Base-by-base conservation (phyloP, 305 asterid species). In the Andrographis paniculata region DNA sequence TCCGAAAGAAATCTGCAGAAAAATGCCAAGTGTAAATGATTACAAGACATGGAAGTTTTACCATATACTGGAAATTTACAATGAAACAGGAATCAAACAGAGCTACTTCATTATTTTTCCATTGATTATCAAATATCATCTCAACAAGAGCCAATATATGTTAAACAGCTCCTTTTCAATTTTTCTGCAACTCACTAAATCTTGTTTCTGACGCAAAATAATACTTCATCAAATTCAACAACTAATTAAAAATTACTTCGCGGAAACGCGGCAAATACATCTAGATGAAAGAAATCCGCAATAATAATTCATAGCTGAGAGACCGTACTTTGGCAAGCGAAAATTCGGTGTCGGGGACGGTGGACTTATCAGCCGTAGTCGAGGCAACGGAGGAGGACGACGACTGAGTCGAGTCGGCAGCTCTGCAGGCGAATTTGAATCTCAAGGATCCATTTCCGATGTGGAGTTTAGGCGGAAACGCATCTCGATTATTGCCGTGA, bases 1-100 rank as follows among this genome's bases (percentile, higher is more conserved):
- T 44, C 98, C 98, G 41, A 91, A 91, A 19, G 98, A 86, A 62
- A 91, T 84, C 96, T 86, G 88, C 56, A 64, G 13, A 9, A 51
- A 1, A 36, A 50, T 18, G 36, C 17, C 22, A 21, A 24, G 45
- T 30, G 38, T 53, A 12, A 53, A 54, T 55, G 45, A 48, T 42
- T 20, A 15, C 21, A 31, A 52, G 43, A 14, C 20, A 46, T 22
- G 7, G 17, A 33, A 12, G 35, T 37, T 15, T 14, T 36, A 18
- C 24, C 20, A 55, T 46, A 30, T 24, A 14, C 17, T 21, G 20
- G 18, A 44, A 31, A 17, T 53, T 45, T 17, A 43, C 2, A 0
- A 7, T 14, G 19, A 31, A 31, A 17, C 15, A n/a, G 37, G 45
- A 20, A 36, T 38, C 53, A 56, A 24, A 20, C 11, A 43, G 54